Conservation (phyloP, 345 rosid genomes). For the Salix purpurea region DNA sequence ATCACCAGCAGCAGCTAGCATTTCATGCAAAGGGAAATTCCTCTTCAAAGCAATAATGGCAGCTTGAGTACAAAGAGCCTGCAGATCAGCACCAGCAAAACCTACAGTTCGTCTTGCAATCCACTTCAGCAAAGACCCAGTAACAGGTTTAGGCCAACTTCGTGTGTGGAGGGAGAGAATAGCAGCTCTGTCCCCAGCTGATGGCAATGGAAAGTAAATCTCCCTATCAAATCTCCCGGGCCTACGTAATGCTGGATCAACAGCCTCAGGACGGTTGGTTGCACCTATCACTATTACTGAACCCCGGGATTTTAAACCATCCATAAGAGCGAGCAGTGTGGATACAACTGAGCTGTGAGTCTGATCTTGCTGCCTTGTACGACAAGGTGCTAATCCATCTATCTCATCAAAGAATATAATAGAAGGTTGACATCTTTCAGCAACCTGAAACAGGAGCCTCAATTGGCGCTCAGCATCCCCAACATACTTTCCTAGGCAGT, state of each 20-base stretch:
- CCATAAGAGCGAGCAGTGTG: slow-evolving; percentile 88
- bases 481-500: slow-evolving; percentile 97
- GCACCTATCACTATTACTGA: slow-evolving; percentile 99
- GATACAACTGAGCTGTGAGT: slow-evolving; percentile 98
- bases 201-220: slow-evolving; percentile 89
- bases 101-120: slow-evolving; percentile 80
- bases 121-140: slow-evolving; percentile 76
- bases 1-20: slow-evolving; percentile 66
- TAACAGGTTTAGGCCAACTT: slow-evolving; percentile 89
- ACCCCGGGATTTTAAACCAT: slow-evolving; percentile 94
- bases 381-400: slow-evolving; percentile 90
- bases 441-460: slow-evolving; percentile 97
- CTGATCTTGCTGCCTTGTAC: slow-evolving; percentile 95
- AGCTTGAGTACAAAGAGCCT: slow-evolving; percentile 95
- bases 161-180: slow-evolving; percentile 85
- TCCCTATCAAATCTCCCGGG: slow-evolving; percentile 99
- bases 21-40: slow-evolving; percentile 85
- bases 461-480: slow-evolving; percentile 99
- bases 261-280: slow-evolving; percentile 95
- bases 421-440: slow-evolving; percentile 95
- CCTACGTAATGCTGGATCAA: slow-evolving; percentile 97
- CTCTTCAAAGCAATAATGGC: slow-evolving; percentile 84
- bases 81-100: slow-evolving; percentile 98
- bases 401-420: slow-evolving; percentile 97
- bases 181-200: slow-evolving; percentile 75